These are phyloP conservation scores for Blastobotrys malaysiensis DNA, from an alignment of 1,139 yeast species.

Conservation along the genomic window DNA sequence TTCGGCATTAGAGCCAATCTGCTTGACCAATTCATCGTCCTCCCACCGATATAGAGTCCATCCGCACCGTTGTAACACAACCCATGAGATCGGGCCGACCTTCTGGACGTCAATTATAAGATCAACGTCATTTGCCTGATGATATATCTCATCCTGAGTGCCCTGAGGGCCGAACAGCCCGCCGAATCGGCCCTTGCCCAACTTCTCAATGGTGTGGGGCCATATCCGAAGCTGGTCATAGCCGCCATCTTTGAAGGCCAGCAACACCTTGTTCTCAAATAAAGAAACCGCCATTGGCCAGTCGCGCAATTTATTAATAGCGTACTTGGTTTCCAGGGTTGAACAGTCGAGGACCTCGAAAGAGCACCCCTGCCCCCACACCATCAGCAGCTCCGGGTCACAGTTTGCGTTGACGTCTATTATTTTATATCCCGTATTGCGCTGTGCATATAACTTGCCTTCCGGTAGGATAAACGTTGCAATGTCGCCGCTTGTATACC, in stretches of 20 bases:
- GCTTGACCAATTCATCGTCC: slow-evolving; percentile 17
- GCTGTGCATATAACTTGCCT: background rate
- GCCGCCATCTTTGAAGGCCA: slow-evolving; percentile 17
- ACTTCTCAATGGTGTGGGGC: slow-evolving; percentile 2
- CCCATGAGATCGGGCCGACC: slow-evolving; percentile 20
- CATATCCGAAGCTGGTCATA: slow-evolving; percentile 9
- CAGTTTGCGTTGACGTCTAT: background rate
- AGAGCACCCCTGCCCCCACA: background rate
- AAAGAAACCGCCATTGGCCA: slow-evolving; percentile 24
- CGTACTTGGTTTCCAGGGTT: background rate
- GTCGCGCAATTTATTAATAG: slow-evolving; percentile 13
- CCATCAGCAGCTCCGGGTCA: background rate
- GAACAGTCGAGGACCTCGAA: background rate
- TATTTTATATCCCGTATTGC: background rate
- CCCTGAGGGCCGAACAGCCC: slow-evolving; percentile 9
- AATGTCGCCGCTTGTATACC: background rate
- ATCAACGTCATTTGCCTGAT: slow-evolving; percentile 10
- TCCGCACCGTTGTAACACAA: slow-evolving; percentile 20
- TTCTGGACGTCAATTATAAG: slow-evolving; percentile 16
- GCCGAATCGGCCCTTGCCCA: background rate
- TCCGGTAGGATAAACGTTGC: background rate
- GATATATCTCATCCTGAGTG: background rate
- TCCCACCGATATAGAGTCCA: slow-evolving; percentile 25
- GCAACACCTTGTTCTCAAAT: slow-evolving; percentile 18
- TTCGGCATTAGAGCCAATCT: slow-evolving; percentile 20